These are phyloP conservation scores for Aspergillus chevalieri DNA, from an alignment of 2,329 filamentous ascomycete genomes.

Conservation along the genomic window DNA sequence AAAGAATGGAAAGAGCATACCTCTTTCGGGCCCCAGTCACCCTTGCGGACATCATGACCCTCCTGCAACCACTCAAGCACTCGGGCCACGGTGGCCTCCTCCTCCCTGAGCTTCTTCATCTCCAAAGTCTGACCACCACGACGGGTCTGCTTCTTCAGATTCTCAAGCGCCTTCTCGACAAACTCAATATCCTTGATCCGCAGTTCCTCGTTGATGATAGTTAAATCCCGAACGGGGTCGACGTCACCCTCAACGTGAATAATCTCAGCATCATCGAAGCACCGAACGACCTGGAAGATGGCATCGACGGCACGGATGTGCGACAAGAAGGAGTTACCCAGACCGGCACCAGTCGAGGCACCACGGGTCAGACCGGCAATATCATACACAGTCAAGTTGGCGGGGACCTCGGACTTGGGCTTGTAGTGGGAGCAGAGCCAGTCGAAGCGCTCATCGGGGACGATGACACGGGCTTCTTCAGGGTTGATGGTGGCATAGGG, in stretches of 20 bases:
- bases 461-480: constrained; percentile 94
- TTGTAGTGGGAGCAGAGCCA: constrained; percentile 96
- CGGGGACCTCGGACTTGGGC: constrained; percentile 93
- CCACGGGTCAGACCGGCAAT: constrained; percentile 95
- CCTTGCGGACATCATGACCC: constrained; percentile 90
- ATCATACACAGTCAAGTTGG: constrained; percentile 96
- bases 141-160: constrained; percentile 86
- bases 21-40: constrained; percentile 87
- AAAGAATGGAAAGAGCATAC: constrained; percentile 46
- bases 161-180: constrained; percentile 88
- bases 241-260: constrained; percentile 99
- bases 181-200: constrained; percentile 99
- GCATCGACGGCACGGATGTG: constrained; percentile 97
- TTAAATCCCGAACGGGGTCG: constrained; percentile 85
- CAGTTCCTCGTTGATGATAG: constrained; percentile 95
- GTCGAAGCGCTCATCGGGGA: constrained; percentile 92
- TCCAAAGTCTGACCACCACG: constrained; percentile 92
- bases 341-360: constrained; percentile 92
- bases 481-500: constrained; percentile 98
- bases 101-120: constrained; percentile 95
- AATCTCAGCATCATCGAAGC: constrained; percentile 98
- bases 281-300: constrained; percentile 94
- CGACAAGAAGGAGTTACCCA: constrained; percentile 96
- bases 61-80: constrained; percentile 74
- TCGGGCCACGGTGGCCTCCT: constrained; percentile 89